Evolutionary conservation across 2,329 filamentous ascomycete genomes (phyloP), one percentile per base, ranked within the genome.

Genomic region (Lithohypha guttulata): DNA sequence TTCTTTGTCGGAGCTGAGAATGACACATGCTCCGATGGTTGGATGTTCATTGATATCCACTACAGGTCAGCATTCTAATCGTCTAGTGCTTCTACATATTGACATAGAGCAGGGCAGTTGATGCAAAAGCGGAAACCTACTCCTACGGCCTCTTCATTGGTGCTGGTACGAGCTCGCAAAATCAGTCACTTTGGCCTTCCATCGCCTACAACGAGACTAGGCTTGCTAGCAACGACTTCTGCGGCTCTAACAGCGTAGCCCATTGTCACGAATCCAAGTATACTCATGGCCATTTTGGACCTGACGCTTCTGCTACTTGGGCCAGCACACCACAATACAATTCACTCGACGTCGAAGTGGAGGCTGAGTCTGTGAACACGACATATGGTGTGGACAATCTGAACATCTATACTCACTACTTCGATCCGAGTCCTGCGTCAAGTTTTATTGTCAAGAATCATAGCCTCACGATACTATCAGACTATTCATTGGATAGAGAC

Each of bases 71-170:
- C 6, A 13, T 17, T 10, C 7, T 2, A 13, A 14, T 23, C n/a
- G 10, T 3, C 15, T 15, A 14, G 4, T 14, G 2, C 6, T 22
- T 28, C 4, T 28, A n/a, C 26, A 28, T n/a, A 28, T n/a, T 25
- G 26, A 4, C 26, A 10, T 13, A 21, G 3, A 10, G n/a, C 27
- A 39, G 63, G 35, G 57, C 53, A 10, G 62, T 65, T n/a, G 57
- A 64, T 35, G 57, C 59, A 33, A 57, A 57, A 4, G 45, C 51
- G 2, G 50, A 55, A 9, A 45, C 29, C 13, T 59, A 61, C 33
- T 62, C 64, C 40, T 66, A 66, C 54, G 63, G 63, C 33, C 59
- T 61, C 2, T 66, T 66, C 51, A 60, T 64, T 22, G 63, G 63
- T 14, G 51, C 64, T 6, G 63, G 62, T 6, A 56, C 56, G 6